Conservation (phyloP, 192 early-diverging fungal species). For the Mortierella alpina region DNA sequence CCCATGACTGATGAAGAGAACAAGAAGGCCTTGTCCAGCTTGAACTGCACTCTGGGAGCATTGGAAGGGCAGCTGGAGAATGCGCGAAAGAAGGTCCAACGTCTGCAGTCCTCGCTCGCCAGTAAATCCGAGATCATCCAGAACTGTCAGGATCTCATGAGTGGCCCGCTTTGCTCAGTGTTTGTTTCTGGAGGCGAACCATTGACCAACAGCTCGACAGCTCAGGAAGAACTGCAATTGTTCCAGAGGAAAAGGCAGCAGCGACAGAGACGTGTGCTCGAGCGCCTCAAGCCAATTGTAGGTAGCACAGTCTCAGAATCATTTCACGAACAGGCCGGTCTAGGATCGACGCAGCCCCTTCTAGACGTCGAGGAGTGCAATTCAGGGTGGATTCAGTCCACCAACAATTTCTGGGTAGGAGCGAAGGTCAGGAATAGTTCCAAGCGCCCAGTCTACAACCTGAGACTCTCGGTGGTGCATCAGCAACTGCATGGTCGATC, state of each 20-base stretch:
- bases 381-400: conserved; percentile 14
- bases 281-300: conserved; percentile 23
- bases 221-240: not conserved
- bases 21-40: not conserved
- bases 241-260: conserved; percentile 8
- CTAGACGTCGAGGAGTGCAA: conserved; percentile 6
- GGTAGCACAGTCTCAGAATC: conserved; percentile 1
- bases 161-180: not conserved
- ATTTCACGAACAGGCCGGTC: not conserved
- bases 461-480: conserved; percentile 3
- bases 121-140: conserved; percentile 31
- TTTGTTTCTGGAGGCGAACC: conserved; percentile 3
- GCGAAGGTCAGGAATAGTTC: conserved; percentile 12
- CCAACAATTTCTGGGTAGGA: conserved; percentile 4
- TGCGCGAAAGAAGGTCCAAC: conserved; percentile 3
- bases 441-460: not conserved
- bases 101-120: conserved; percentile 3
- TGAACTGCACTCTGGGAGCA: conserved; percentile 3
- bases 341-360: not conserved
- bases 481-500: not conserved
- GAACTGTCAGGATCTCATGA: conserved; percentile 12
- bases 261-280: conserved; percentile 13
- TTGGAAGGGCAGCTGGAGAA: conserved; percentile 16
- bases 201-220: not conserved
- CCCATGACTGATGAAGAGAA: not conserved